These are phyloP conservation scores for Persicaria maculosa DNA, from an alignment of 148 eudicot genomes.

Conservation along the genomic window DNA sequence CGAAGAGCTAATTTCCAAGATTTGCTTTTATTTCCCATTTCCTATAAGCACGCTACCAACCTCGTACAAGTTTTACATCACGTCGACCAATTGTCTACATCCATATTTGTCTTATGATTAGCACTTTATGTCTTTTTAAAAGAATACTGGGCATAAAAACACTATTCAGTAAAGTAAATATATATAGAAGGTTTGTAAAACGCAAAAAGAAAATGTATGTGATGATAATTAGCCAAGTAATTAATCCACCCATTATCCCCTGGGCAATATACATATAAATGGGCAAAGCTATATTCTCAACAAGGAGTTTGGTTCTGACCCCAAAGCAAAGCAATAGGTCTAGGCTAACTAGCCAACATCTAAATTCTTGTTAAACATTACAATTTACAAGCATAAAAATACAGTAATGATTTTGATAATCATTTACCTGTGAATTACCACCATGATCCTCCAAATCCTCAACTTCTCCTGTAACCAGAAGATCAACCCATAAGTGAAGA, in stretches of 20 bases:
- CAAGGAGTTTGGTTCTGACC: background rate
- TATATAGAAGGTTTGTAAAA: background rate
- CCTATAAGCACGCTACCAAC: no score
- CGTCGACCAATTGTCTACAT: no score
- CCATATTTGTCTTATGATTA: no score
- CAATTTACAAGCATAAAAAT: background rate
- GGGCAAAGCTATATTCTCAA: background rate
- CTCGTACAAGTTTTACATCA: no score
- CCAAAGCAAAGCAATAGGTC: background rate
- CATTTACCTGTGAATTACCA: conserved; percentile 60
- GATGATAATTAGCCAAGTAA: background rate
- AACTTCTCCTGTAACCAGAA: conserved; percentile 42
- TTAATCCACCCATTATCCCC: background rate
- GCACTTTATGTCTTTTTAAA: no score
- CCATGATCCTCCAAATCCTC: conserved; percentile 53
- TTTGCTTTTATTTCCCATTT: no score
- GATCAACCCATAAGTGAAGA: conserved; percentile 7
- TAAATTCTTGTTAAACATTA: background rate
- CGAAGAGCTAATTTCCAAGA: no score
- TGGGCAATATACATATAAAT: background rate
- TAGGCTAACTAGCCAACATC: background rate
- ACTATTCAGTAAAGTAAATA: no score
- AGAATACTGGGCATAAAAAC: no score
- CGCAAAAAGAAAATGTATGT: background rate
- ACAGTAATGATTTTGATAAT: background rate